Evolutionary conservation across 495 filamentous ascomycete species (phyloP).

Genomic region (Tuber aestivum): DNA sequence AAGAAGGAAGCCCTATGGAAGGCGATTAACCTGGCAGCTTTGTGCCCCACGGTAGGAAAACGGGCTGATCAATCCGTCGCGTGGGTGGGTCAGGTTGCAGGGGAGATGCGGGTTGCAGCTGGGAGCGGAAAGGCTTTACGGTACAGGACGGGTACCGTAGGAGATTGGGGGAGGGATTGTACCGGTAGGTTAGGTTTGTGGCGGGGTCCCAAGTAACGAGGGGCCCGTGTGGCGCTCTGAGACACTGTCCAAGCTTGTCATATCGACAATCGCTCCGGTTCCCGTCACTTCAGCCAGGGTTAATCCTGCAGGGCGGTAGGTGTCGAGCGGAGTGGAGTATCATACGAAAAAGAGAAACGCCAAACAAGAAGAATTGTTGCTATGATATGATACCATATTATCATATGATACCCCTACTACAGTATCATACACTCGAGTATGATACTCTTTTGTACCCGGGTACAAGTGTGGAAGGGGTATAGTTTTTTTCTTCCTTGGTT

Average conservation of each 20-base stretch:
- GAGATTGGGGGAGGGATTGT: neutral
- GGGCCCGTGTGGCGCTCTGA: neutral
- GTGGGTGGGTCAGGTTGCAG: conserved; percentile 4
- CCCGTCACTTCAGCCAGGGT: neutral
- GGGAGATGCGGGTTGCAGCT: conserved; percentile 5
- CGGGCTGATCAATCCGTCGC: neutral
- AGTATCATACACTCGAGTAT: no score
- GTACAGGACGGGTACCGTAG: neutral
- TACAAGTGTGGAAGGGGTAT: no score
- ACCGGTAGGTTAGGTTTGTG: neutral
- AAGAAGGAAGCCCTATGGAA: neutral
- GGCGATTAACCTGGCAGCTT: neutral
- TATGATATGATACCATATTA: no score
- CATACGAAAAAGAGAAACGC: neutral
- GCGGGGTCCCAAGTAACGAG: neutral
- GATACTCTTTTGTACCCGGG: no score
- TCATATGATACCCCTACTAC: no score
- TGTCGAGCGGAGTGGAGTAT: neutral
- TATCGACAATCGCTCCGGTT: neutral
- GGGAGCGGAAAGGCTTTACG: neutral
- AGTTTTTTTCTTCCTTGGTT: no score
- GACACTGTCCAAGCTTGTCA: neutral
- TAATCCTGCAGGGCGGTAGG: neutral
- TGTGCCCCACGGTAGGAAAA: neutral
- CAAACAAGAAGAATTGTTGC: neutral